Evolutionary conservation across 164 flowering plant species (phyloP).

Genomic region (Amborella trichopoda): DNA sequence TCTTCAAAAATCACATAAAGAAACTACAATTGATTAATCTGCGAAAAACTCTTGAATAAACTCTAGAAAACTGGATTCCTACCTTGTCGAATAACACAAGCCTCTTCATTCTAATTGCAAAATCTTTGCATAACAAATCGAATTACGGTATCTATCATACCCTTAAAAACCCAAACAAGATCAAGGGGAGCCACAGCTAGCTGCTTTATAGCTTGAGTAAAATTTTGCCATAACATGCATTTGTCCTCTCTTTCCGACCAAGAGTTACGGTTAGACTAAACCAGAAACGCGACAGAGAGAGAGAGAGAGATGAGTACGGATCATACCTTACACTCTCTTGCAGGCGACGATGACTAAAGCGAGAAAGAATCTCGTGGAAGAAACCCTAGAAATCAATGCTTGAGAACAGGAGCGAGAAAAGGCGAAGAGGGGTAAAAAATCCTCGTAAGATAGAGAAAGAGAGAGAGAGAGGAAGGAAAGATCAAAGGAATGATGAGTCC

Average conservation of each 20-base stretch:
- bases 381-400: constrained; percentile 7
- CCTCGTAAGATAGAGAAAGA: constrained; percentile 4
- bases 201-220: neutral
- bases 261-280: neutral
- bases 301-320: neutral
- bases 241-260: neutral
- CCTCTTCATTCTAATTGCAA: neutral
- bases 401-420: constrained; percentile 4
- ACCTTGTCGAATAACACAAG: neutral
- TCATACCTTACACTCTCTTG: neutral
- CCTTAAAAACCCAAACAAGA: neutral
- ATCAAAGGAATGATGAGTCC: constrained; percentile 53
- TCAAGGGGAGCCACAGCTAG: neutral
- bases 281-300: neutral
- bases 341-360: constrained; percentile 4
- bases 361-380: neutral
- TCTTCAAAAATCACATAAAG: neutral
- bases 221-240: neutral
- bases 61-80: neutral
- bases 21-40: neutral
- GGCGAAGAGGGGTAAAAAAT: constrained; percentile 4
- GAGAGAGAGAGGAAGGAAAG: constrained; percentile 13
- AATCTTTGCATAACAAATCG: neutral
- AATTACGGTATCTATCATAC: neutral
- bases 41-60: neutral